These are phyloP conservation scores for Candida manassasensis DNA, from an alignment of 805 yeast species.

Conservation along the genomic window DNA sequence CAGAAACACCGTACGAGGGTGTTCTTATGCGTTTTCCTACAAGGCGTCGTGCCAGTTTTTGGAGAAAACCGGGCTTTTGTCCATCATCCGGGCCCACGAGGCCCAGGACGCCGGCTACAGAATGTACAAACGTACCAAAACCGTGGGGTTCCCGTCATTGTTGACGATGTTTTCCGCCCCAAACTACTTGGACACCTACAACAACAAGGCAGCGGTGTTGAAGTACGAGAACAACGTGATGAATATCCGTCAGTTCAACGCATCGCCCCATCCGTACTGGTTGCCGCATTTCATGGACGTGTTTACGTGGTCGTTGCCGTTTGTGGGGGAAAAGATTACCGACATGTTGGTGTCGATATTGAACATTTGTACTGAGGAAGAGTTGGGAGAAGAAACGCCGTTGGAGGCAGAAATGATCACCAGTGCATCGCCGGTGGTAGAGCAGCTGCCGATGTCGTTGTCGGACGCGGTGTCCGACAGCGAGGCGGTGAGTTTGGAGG, in stretches of 20 bases:
- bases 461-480: conserved; percentile 13
- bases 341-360: conserved; percentile 87
- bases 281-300: conserved; percentile 96
- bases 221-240: conserved; percentile 88
- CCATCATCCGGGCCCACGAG: conserved; percentile 93
- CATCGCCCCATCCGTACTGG: conserved; percentile 95
- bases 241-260: conserved; percentile 92
- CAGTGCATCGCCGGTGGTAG: conserved; percentile 11
- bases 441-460: not conserved
- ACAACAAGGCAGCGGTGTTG: conserved; percentile 91
- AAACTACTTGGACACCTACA: conserved; percentile 85
- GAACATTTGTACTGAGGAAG: conserved; percentile 94
- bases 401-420: conserved; percentile 32
- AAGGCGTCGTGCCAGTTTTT: conserved; percentile 76
- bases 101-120: conserved; percentile 97
- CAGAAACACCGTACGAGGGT: conserved; percentile 78
- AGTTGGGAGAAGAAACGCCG: conserved; percentile 71
- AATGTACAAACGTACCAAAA: conserved; percentile 81
- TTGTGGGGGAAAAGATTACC: conserved; percentile 93
- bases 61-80: conserved; percentile 69
- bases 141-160: conserved; percentile 84
- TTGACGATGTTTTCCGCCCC: conserved; percentile 95
- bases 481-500: conserved; percentile 25
- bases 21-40: conserved; percentile 86
- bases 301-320: conserved; percentile 94